Evolutionary conservation across 2,329 filamentous ascomycete species (phyloP), one percentile per base, ranked within the genome.

Genomic region (Niveomyces coronatus): DNA sequence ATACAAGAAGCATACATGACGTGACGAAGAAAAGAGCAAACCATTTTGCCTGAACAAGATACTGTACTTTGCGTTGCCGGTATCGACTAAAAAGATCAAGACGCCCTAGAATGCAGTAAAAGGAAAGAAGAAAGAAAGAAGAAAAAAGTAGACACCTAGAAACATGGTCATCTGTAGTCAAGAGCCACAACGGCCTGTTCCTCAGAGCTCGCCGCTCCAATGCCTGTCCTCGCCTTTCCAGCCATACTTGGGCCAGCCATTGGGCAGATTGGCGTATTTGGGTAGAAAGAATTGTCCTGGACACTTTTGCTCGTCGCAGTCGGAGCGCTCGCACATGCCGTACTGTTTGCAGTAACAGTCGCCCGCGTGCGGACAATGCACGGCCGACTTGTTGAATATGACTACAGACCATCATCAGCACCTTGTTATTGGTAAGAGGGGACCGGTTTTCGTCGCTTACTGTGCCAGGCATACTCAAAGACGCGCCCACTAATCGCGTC

Each of bases 291-390:
- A 83, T 40, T 74, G 68, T 3, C 66, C 66, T 4, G 67, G 57
- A 49, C 79, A 82, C 18, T 61, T 62, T 16, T 63, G 58, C 14
- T 60, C 51, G 2, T 60, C 53, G 49, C 63, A 67, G 10, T 57
- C 47, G 26, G 65, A 39, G 17, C 18, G 32, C 35, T 61, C 51
- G 53, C 79, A 84, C 18, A 79, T 48, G 1, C 78, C 78, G 48
- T 77, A 84, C 13, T 75, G 66, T 28, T 77, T 72, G 57, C 79
- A 83, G 53, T 82, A 82, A 52, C 79, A 83, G 8, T 73, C 68
- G 31, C 63, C 56, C 1, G 74, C 74, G 14, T 62, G 60, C 0
- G 79, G 79, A 46, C 79, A 84, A 47, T 79, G 67, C 1, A 79
- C 65, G 6, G 67, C 53, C 17, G 67, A 56, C 45, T 73, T 70